A percentile compares a stretch with the other conserved stretches of the same genome.
Conservation (phyloP, 1,284 basidiomycete genomes). For the Ustilago curta region DNA sequence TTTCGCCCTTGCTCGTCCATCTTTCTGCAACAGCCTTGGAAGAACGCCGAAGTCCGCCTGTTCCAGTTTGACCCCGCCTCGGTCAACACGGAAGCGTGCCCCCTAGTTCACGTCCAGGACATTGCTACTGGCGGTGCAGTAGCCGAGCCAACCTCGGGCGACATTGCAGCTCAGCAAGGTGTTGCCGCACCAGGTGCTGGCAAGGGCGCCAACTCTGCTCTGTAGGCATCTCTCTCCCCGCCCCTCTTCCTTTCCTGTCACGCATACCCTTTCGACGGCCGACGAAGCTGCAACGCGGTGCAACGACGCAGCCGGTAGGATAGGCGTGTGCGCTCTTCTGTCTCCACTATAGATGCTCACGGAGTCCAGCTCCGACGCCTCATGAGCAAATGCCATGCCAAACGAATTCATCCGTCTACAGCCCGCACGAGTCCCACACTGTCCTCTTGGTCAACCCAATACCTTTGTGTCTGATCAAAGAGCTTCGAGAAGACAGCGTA, state of each 20-base stretch:
- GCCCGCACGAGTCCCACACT: background rate
- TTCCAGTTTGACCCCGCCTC: conserved; percentile 59
- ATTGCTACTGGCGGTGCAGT: conserved; percentile 58
- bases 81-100: conserved; percentile 56
- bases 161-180: conserved; percentile 41
- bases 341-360: conserved; percentile 31
- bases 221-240: conserved; percentile 42
- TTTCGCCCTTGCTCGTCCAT: background rate
- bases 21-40: conserved; percentile 52
- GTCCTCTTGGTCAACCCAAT: background rate
- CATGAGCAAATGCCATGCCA: conserved; percentile 36
- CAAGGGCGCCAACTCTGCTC: conserved; percentile 42
- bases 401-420: background rate
- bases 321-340: background rate
- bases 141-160: conserved; percentile 56
- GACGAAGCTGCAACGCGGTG: background rate
- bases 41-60: conserved; percentile 66
- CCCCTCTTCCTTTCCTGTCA: background rate
- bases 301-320: background rate
- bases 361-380: conserved; percentile 35
- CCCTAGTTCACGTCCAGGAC: conserved; percentile 48
- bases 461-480: background rate
- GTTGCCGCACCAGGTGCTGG: conserved; percentile 73
- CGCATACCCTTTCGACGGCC: conserved; percentile 1
- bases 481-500: background rate